Evolutionary conservation across 345 rosid genomes (phyloP).

Genomic region (Nephelium lappaceum): DNA sequence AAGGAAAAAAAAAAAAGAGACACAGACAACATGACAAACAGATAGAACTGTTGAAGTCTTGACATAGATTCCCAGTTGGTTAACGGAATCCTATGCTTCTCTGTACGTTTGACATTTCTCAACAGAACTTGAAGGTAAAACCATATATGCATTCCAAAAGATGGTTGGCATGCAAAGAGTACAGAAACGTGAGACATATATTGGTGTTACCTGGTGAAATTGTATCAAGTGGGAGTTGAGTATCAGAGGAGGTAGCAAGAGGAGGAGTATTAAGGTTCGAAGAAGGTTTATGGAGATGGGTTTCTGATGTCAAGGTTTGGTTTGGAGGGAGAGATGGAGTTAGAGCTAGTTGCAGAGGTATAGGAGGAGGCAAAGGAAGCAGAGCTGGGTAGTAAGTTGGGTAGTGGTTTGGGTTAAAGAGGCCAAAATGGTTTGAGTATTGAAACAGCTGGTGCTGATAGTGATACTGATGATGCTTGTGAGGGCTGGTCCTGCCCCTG

Average conservation of each 20-base stretch:
- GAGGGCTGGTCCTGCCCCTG: conserved; percentile 44
- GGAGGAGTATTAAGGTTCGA: conserved; percentile 39
- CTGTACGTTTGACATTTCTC: conserved; percentile 9
- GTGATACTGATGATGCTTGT: conserved; percentile 41
- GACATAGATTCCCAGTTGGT: not conserved
- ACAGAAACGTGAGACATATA: not conserved
- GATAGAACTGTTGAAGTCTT: not conserved
- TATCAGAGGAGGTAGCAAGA: conserved; percentile 50
- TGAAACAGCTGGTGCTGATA: conserved; percentile 55
- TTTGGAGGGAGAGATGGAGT: conserved; percentile 46
- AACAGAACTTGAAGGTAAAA: conserved; percentile 25
- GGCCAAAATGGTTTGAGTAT: conserved; percentile 55
- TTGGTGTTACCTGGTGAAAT: conserved; percentile 43
- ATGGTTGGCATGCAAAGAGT: conserved; percentile 20
- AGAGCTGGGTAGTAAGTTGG: conserved; percentile 56
- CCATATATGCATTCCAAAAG: conserved; percentile 28
- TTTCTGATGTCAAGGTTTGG: conserved; percentile 47
- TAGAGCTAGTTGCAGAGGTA: conserved; percentile 56
- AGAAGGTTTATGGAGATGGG: conserved; percentile 57
- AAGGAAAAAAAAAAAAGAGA: not conserved
- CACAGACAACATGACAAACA: not conserved
- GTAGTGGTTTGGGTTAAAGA: conserved; percentile 43
- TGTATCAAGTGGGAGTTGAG: conserved; percentile 28
- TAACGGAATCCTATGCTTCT: conserved; percentile 18
- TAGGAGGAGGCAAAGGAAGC: conserved; percentile 64